phyloP scores from a whole-genome alignment of 176 grass and related monocot genomes.

The Phoenix roebelenii region DNA sequence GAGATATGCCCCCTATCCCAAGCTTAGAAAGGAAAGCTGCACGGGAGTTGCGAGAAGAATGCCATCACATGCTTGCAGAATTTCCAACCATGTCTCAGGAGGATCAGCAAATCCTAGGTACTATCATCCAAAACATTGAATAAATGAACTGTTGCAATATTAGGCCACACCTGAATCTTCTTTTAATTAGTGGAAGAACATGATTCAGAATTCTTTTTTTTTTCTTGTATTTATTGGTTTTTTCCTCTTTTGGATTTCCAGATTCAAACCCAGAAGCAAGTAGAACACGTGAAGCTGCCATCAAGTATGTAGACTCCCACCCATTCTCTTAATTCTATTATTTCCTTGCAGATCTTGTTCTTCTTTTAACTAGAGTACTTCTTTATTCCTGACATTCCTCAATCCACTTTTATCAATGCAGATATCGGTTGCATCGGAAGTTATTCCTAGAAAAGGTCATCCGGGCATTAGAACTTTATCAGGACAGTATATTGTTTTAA shows the following conservation, averaged over 20 bases:
- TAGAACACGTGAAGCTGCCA: constrained; percentile 63
- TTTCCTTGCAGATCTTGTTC: background rate
- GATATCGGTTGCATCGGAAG: constrained; percentile 81
- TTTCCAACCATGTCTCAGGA: constrained; percentile 63
- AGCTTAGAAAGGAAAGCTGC: constrained; percentile 69
- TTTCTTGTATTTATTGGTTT: background rate
- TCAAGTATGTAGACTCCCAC: constrained; percentile 41
- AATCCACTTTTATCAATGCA: constrained; percentile 9
- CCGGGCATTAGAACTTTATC: constrained; percentile 62
- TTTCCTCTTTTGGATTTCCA: constrained; percentile 22
- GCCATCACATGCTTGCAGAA: constrained; percentile 51
- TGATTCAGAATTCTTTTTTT: background rate
- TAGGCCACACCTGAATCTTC: background rate
- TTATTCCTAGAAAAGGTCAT: constrained; percentile 71
- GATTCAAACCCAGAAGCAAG: constrained; percentile 49
- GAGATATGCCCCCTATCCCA: constrained; percentile 64
- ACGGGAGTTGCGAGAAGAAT: constrained; percentile 68
- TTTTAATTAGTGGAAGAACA: background rate
- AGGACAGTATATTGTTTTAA: constrained; percentile 73
- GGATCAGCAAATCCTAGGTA: constrained; percentile 72
- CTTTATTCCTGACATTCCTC: background rate
- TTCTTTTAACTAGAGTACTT: background rate
- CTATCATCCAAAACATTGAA: too few species aligned
- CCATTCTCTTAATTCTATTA: background rate
- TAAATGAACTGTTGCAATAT: too few species aligned